Conservation (phyloP, 148 eudicot species). For the Dianthus caryophyllus region DNA sequence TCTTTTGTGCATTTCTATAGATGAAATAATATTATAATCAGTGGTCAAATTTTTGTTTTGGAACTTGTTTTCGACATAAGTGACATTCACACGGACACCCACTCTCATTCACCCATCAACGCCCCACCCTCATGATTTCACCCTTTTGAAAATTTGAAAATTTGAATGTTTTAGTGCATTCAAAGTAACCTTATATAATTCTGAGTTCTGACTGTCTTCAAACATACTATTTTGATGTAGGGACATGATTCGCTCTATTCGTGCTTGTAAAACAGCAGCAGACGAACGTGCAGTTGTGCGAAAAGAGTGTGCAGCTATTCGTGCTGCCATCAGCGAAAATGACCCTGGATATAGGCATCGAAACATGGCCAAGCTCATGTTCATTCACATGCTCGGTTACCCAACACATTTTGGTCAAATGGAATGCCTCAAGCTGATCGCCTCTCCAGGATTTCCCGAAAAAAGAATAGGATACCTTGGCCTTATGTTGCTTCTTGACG, state of each 20-base stretch:
- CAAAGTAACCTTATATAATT: neutral
- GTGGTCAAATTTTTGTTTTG: too few species aligned
- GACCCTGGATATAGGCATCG: slow-evolving; percentile 93
- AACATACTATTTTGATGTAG: slow-evolving; percentile 38
- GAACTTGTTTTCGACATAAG: too few species aligned
- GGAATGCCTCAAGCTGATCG: slow-evolving; percentile 97
- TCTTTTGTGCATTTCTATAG: neutral
- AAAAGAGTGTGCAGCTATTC: slow-evolving; percentile 97
- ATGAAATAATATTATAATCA: too few species aligned
- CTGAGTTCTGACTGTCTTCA: neutral
- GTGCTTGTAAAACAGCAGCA: slow-evolving; percentile 98
- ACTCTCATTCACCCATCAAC: neutral
- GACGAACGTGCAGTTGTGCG: slow-evolving; percentile 98
- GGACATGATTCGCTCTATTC: slow-evolving; percentile 98
- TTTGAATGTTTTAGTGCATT: neutral
- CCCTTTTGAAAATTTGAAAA: neutral
- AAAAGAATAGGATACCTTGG: slow-evolving; percentile 97
- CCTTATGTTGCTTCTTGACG: slow-evolving; percentile 98
- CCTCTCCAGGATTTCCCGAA: slow-evolving; percentile 94
- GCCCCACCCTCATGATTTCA: neutral
- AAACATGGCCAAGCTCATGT: slow-evolving; percentile 97
- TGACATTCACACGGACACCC: neutral
- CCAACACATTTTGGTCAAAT: slow-evolving; percentile 99
- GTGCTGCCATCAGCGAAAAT: slow-evolving; percentile 88
- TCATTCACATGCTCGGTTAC: slow-evolving; percentile 99